A percentile compares a stretch with the other conserved stretches of the same genome.
These are phyloP conservation scores for Stenocarpella maydis DNA, from an alignment of 2,329 filamentous ascomycete species.

Conservation along the genomic window DNA sequence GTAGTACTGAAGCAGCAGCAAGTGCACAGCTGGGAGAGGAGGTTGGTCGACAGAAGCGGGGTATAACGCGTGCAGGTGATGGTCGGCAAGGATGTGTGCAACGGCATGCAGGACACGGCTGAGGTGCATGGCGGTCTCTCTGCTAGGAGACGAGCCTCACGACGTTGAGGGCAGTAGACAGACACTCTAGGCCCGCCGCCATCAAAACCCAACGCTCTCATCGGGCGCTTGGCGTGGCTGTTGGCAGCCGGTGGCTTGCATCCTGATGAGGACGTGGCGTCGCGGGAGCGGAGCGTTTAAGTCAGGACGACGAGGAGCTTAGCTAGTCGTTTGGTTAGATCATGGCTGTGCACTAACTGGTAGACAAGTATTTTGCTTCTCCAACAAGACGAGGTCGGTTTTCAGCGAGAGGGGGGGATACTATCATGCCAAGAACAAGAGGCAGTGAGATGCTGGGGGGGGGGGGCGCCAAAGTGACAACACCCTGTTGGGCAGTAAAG, in stretches of 20 bases:
- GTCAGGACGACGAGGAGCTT: neutral
- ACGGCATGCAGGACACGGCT: neutral
- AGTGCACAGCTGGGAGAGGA: neutral
- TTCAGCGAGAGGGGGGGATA: too few species aligned
- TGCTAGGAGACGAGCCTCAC: neutral
- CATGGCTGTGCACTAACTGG: too few species aligned
- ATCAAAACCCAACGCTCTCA: slow-evolving; percentile 4
- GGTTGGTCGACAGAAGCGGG: neutral
- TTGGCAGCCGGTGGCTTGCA: slow-evolving; percentile 7
- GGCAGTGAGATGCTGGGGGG: neutral
- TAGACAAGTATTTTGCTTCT: neutral
- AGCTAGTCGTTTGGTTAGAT: neutral
- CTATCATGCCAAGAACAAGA: neutral
- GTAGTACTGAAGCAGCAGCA: neutral
- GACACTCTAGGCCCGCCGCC: neutral
- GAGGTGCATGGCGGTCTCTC: too few species aligned
- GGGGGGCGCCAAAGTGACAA: too few species aligned
- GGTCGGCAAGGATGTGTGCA: neutral
- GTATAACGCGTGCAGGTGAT: neutral
- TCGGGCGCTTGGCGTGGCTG: neutral
- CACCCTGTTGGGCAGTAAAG: neutral
- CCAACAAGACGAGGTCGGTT: neutral
- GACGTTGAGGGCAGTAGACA: neutral
- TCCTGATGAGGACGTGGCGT: slow-evolving; percentile 1
- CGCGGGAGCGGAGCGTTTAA: slow-evolving; percentile 6